Evolutionary conservation across 1,284 basidiomycete genomes (phyloP).

Genomic region (Ceratobasidium sp.): DNA sequence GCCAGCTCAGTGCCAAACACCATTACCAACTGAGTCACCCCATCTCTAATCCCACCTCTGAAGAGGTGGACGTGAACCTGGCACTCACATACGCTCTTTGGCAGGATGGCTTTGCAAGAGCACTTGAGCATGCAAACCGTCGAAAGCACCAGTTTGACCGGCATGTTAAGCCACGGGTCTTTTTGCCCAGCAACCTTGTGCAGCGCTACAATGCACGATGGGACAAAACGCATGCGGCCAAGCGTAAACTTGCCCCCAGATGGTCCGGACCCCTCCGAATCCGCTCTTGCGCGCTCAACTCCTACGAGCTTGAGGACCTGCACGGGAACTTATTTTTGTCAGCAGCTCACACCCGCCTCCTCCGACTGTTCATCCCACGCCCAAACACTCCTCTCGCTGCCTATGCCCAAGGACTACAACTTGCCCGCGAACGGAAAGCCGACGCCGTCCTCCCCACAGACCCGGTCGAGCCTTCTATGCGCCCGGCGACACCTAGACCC

Average conservation of each 20-base stretch:
- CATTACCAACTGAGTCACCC: neutral
- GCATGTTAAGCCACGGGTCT: conserved; percentile 2
- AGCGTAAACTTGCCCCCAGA: conserved; percentile 31
- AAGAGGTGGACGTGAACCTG: conserved; percentile 30
- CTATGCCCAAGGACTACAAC: neutral
- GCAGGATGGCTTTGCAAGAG: conserved; percentile 23
- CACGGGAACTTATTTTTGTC: neutral
- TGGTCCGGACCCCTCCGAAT: conserved; percentile 40
- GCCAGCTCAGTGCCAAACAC: conserved; percentile 1
- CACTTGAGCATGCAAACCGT: conserved; percentile 25
- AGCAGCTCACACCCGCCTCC: neutral
- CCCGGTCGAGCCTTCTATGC: neutral
- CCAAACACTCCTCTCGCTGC: neutral
- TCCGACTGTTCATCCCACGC: conserved; percentile 19
- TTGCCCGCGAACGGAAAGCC: neutral
- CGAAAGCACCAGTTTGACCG: conserved; percentile 35
- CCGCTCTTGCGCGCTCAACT: neutral
- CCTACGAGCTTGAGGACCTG: conserved; percentile 37
- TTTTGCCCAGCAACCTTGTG: conserved; percentile 36
- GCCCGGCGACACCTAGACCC: neutral
- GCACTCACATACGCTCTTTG: conserved; percentile 39
- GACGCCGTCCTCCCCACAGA: neutral
- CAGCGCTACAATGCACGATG: conserved; percentile 39
- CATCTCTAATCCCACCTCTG: neutral
- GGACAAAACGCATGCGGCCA: conserved; percentile 24